Conservation (phyloP, 2,329 filamentous ascomycete genomes). For the Fusarium sp. region DNA sequence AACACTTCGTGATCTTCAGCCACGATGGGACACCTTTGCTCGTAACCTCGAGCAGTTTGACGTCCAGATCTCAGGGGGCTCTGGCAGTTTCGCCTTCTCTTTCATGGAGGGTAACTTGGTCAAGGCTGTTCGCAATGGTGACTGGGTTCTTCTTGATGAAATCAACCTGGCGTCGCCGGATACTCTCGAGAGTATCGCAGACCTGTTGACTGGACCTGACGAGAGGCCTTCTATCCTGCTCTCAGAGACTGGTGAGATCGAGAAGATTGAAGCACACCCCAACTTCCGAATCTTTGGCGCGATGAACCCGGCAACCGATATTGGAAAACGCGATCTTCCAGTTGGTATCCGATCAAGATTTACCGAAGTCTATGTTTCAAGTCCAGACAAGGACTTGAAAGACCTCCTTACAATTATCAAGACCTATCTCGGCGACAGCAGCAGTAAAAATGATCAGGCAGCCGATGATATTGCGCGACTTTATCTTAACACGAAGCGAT, state of each 20-base stretch:
- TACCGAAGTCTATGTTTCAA: conserved; percentile 93
- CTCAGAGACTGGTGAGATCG: conserved; percentile 91
- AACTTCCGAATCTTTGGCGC: conserved; percentile 97
- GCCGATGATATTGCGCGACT: conserved; percentile 83
- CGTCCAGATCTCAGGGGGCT: conserved; percentile 75
- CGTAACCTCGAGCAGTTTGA: conserved; percentile 79
- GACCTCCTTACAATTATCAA: conserved; percentile 89
- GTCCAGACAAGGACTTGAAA: conserved; percentile 84
- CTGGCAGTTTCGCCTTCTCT: conserved; percentile 85
- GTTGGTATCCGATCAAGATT: conserved; percentile 89
- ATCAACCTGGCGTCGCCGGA: conserved; percentile 96
- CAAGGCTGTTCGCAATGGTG: conserved; percentile 92
- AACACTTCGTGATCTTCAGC: conserved; percentile 62
- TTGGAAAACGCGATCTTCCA: conserved; percentile 93
- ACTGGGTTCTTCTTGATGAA: conserved; percentile 97
- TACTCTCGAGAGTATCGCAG: conserved; percentile 90
- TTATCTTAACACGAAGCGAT: conserved; percentile 84
- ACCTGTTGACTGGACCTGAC: conserved; percentile 78
- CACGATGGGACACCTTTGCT: conserved; percentile 83
- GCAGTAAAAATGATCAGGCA: conserved; percentile 74
- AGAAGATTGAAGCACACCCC: conserved; percentile 86
- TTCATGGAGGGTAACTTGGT: conserved; percentile 97
- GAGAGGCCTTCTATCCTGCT: conserved; percentile 83
- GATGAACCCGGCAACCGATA: conserved; percentile 98
- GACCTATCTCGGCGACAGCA: conserved; percentile 79